Evolutionary conservation across 2,329 filamentous ascomycete species (phyloP).

Genomic region (Herpotrichia juniperi): DNA sequence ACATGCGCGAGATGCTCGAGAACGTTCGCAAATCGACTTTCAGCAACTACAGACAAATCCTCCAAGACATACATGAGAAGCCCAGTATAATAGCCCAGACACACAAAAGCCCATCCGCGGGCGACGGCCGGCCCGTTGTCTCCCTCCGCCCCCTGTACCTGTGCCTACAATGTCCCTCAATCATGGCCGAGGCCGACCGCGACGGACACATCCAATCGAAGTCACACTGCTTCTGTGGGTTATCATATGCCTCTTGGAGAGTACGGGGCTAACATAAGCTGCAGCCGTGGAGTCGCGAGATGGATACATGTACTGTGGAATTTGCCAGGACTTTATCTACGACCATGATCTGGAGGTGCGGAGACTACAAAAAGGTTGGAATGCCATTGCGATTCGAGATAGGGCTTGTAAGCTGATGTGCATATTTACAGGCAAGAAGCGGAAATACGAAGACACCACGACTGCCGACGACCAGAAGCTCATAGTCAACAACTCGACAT

Average conservation of each 20-base stretch:
- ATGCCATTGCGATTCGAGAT: conserved; percentile 1
- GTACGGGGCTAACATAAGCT: conserved; percentile 23
- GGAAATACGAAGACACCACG: conserved; percentile 74
- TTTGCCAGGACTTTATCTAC: conserved; percentile 83
- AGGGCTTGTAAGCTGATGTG: conserved; percentile 29
- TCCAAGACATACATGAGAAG: conserved; percentile 73
- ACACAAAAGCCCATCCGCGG: conserved; percentile 54
- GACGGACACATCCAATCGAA: conserved; percentile 72
- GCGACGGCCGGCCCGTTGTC: conserved; percentile 63
- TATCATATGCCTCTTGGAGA: background rate
- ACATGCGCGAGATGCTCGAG: conserved; percentile 72
- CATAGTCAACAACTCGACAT: conserved; percentile 77
- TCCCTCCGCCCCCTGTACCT: conserved; percentile 60
- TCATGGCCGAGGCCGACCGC: conserved; percentile 69
- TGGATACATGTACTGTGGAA: conserved; percentile 78
- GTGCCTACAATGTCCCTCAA: conserved; percentile 70
- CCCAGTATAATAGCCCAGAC: conserved; percentile 70
- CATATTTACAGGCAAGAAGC: conserved; percentile 62
- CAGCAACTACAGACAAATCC: conserved; percentile 73
- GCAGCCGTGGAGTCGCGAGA: conserved; percentile 78
- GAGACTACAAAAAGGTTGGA: conserved; percentile 70
- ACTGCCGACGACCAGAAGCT: conserved; percentile 72
- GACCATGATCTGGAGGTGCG: conserved; percentile 81
- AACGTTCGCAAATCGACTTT: conserved; percentile 72
- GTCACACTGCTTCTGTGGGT: conserved; percentile 74